Conservation (phyloP, 2,329 filamentous ascomycete genomes). For the Tolypocladium amazonense region DNA sequence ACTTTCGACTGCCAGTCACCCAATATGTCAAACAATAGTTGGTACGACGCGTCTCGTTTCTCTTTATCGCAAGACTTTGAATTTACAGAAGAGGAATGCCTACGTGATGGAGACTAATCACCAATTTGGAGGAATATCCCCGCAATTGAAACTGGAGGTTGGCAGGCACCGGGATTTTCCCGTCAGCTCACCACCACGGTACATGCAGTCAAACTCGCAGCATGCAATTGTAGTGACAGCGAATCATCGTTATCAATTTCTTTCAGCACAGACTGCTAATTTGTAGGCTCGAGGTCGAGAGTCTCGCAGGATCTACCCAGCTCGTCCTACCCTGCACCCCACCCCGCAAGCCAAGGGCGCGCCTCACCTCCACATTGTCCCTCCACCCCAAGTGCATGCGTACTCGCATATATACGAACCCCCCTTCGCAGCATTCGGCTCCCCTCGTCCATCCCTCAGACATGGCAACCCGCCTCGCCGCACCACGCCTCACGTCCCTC, state of each 20-base stretch:
- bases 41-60: too few species aligned
- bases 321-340: neutral
- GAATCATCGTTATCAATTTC: neutral
- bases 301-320: neutral
- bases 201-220: neutral
- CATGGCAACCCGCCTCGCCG: conserved; percentile 6
- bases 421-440: neutral
- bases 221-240: neutral
- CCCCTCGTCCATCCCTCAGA: neutral
- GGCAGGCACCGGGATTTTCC: neutral
- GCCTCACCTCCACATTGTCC: neutral
- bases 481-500: conserved; percentile 3
- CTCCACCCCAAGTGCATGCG: neutral
- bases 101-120: too few species aligned
- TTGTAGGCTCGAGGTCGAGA: neutral
- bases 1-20: too few species aligned
- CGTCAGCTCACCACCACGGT: neutral
- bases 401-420: neutral
- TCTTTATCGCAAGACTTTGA: too few species aligned
- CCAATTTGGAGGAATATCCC: too few species aligned
- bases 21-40: too few species aligned
- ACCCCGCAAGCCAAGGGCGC: neutral
- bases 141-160: neutral
- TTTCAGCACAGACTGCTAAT: neutral
- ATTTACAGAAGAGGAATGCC: too few species aligned